phyloP scores from a whole-genome alignment of 257 asterid species.

The Przewalskia tangutica region DNA sequence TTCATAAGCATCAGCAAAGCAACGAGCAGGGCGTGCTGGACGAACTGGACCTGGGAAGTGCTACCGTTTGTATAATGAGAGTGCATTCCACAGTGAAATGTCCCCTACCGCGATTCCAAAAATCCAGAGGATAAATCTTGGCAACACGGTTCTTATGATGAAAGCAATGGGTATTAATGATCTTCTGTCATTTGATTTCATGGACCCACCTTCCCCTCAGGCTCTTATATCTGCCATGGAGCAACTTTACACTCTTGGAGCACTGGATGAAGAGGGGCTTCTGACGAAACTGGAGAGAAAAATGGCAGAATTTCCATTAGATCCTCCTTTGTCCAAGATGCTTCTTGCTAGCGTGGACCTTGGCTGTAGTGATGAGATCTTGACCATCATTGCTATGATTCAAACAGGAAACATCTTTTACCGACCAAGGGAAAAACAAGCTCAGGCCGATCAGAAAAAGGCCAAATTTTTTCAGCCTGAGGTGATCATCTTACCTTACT shows the following conservation, averaged over 20 bases:
- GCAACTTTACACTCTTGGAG: conserved; percentile 84
- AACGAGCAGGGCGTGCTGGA: conserved; percentile 89
- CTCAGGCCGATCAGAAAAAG: conserved; percentile 85
- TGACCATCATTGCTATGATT: conserved; percentile 88
- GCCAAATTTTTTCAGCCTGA: conserved; percentile 91
- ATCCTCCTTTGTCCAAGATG: conserved; percentile 88
- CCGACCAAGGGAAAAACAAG: conserved; percentile 94
- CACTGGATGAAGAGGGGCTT: conserved; percentile 90
- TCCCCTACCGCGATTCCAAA: conserved; percentile 83
- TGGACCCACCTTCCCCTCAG: conserved; percentile 96
- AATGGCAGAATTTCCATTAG: conserved; percentile 97
- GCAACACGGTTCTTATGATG: conserved; percentile 67
- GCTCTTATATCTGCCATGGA: conserved; percentile 96
- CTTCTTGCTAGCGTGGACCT: conserved; percentile 91
- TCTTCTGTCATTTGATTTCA: conserved; percentile 77
- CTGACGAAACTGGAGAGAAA: conserved; percentile 86
- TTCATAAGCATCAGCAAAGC: conserved; percentile 97
- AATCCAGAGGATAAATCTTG: conserved; percentile 93
- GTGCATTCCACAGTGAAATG: conserved; percentile 97
- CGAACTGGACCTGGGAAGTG: conserved; percentile 97
- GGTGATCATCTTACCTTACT: conserved; percentile 89
- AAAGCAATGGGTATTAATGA: conserved; percentile 97
- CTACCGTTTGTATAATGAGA: conserved; percentile 87
- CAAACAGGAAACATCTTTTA: conserved; percentile 88
- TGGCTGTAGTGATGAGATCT: conserved; percentile 87